These are phyloP conservation scores for Pogostemon cablin DNA, from an alignment of 257 asterid genomes.

Conservation along the genomic window DNA sequence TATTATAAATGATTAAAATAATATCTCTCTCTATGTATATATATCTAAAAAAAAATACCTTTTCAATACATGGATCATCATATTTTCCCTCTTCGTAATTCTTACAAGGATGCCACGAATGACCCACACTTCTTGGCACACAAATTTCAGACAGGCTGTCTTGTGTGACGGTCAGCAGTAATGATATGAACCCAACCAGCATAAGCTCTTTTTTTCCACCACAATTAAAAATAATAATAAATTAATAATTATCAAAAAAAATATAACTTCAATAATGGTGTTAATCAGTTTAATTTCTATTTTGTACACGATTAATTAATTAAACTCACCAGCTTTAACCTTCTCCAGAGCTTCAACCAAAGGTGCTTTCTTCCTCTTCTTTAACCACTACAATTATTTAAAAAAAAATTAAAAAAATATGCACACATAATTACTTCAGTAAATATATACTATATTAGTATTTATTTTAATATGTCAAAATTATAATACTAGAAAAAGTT, in stretches of 20 bases:
- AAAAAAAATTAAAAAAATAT: neutral
- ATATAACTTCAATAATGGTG: neutral
- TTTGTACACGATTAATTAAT: neutral
- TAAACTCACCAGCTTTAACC: constrained; percentile 61
- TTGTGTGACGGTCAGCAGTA: constrained; percentile 60
- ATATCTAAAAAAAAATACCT: constrained; percentile 29
- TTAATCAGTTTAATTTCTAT: neutral
- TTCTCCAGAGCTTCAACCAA: constrained; percentile 71
- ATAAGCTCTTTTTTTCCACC: constrained; percentile 58
- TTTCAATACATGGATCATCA: constrained; percentile 39
- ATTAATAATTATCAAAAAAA: neutral
- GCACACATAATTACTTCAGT: neutral
- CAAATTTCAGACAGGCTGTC: constrained; percentile 52
- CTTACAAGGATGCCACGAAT: constrained; percentile 83
- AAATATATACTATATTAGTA: neutral
- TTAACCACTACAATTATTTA: constrained; percentile 56
- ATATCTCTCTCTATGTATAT: neutral
- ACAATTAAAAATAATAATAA: neutral
- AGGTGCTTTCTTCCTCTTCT: constrained; percentile 45
- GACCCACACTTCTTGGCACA: constrained; percentile 48
- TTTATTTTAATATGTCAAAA: neutral
- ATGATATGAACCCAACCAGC: constrained; percentile 77
- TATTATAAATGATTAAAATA: neutral
- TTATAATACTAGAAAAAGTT: too few species aligned
- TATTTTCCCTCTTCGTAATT: constrained; percentile 16